Percentiles rank a stretch among this genome's conserved stretches.
Conservation (phyloP, 305 asterid genomes). For the Solanum hybrid region DNA sequence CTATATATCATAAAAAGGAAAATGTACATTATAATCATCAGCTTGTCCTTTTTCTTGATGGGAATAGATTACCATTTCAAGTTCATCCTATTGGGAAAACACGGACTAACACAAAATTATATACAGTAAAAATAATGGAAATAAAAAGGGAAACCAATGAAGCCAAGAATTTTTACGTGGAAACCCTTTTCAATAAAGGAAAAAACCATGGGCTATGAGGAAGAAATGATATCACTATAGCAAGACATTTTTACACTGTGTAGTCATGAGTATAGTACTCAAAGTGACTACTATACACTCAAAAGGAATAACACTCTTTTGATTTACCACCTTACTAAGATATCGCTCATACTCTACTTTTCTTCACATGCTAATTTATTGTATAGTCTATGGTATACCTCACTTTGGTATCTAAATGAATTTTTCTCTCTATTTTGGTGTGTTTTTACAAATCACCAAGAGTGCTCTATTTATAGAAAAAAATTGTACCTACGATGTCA, state of each 20-base stretch:
- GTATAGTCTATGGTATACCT: neutral
- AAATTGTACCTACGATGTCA: neutral
- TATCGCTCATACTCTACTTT: neutral
- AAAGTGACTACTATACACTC: neutral
- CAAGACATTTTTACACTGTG: neutral
- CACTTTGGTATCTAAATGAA: neutral
- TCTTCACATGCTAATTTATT: neutral
- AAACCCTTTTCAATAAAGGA: too few relatives aligned
- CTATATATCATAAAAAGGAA: too few relatives aligned
- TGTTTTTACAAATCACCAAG: neutral
- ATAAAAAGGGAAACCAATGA: too few relatives aligned
- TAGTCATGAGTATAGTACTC: neutral
- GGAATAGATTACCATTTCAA: too few relatives aligned
- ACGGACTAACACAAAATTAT: too few relatives aligned
- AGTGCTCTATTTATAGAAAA: neutral
- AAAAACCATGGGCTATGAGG: too few relatives aligned
- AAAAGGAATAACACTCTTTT: neutral
- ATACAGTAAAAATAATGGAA: too few relatives aligned
- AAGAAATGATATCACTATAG: neutral
- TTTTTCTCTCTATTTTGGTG: neutral
- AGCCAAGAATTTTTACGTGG: too few relatives aligned
- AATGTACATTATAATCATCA: too few relatives aligned
- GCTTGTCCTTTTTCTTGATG: too few relatives aligned
- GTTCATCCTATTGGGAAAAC: too few relatives aligned
- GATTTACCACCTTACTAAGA: neutral